Percentiles rank a stretch among this genome's conserved stretches.
phyloP scores from a whole-genome alignment of 2,329 filamentous ascomycete genomes.

The Fusarium guadeloupense region DNA sequence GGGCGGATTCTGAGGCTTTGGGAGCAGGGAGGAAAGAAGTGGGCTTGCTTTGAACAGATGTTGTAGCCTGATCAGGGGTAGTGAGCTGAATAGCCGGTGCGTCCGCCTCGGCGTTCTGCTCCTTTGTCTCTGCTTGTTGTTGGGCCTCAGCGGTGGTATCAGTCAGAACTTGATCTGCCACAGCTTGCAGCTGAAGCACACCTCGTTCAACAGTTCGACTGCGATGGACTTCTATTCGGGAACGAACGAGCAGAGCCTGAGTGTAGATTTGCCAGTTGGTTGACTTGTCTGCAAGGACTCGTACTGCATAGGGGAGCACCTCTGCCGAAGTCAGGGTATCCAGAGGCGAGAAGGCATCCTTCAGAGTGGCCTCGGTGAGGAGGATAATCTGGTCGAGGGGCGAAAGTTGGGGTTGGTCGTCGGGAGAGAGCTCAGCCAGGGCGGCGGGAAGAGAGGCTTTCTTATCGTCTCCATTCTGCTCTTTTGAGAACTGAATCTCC shows the following conservation, averaged over 20 bases:
- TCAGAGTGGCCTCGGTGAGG: slow-evolving; percentile 86
- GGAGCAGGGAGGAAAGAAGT: slow-evolving; percentile 84
- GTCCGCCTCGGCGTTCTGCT: slow-evolving; percentile 42
- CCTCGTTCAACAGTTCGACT: slow-evolving; percentile 89
- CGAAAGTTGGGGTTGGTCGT: slow-evolving; percentile 81
- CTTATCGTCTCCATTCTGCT: slow-evolving; percentile 52
- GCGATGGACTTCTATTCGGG: slow-evolving; percentile 86
- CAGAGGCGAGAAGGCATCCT: slow-evolving; percentile 83
- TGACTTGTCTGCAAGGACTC: slow-evolving; percentile 86
- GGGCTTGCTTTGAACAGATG: slow-evolving; percentile 55
- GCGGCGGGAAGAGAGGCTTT: slow-evolving; percentile 62
- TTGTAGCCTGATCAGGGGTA: slow-evolving; percentile 46
- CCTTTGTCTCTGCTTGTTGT: slow-evolving; percentile 40
- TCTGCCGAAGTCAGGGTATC: slow-evolving; percentile 93
- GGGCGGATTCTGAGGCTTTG: slow-evolving; percentile 79
- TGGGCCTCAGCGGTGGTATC: slow-evolving; percentile 68
- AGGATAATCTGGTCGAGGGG: slow-evolving; percentile 91
- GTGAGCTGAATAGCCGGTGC: slow-evolving; percentile 60
- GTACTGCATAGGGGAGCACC: slow-evolving; percentile 87
- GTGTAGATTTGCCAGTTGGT: slow-evolving; percentile 99
- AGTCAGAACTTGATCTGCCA: slow-evolving; percentile 93
- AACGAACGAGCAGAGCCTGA: slow-evolving; percentile 88
- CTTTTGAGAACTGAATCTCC: slow-evolving; percentile 79
- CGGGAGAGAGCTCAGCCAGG: slow-evolving; percentile 74
- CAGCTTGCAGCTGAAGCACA: slow-evolving; percentile 89